Evolutionary conservation across 768 basidiomycete genomes (phyloP), one percentile per base, ranked within the genome.

Genomic region (Cyclocybe cylindracea): DNA sequence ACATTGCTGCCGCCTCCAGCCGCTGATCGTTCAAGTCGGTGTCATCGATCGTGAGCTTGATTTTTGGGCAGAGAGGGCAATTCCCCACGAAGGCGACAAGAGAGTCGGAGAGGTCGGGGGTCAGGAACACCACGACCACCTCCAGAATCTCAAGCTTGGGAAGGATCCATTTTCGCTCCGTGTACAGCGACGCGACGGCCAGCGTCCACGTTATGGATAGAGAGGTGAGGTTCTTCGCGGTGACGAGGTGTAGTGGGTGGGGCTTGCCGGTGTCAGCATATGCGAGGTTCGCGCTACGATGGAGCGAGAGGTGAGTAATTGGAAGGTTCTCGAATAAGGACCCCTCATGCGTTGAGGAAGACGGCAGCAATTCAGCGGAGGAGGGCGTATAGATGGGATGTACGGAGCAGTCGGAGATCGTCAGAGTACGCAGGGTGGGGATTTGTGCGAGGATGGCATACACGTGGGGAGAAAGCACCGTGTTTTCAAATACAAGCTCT

Each of bases 1-100:
- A 57, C 4, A 67, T 53, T 4, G 55, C 56, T 8, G 61, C 58
- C 1, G 52, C 49, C 1, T 48, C 46, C 24, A 66, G 57, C 41
- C 65, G 61, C 34, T 62, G 60, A n/a, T 66, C 66, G 14, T 64
- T 58, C 2, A 68, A 50, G 16, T 62, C 65, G 45, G 64, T 62
- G n/a, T 60, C 58, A n/a, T 59, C 61, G 14, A 67, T 61, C 5
- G 39, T 50, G 3, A 68, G 50, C 9, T 60, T 47, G 35, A 61
- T 56, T 5, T 57, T 48, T 9, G 61, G 60, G 19, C 39, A 43
- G 14, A 59, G 39, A 24, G 59, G 10, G 44, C 62, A 66, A n/a
- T 54, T 53, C n/a, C 52, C 53, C 13, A 65, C 59, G 38, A 66
- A 60, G 1, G 39, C 47, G 10, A 63, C 53, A 18, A 63, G 53